Conservation (phyloP, 805 yeast species). For the Ogataea pini region DNA sequence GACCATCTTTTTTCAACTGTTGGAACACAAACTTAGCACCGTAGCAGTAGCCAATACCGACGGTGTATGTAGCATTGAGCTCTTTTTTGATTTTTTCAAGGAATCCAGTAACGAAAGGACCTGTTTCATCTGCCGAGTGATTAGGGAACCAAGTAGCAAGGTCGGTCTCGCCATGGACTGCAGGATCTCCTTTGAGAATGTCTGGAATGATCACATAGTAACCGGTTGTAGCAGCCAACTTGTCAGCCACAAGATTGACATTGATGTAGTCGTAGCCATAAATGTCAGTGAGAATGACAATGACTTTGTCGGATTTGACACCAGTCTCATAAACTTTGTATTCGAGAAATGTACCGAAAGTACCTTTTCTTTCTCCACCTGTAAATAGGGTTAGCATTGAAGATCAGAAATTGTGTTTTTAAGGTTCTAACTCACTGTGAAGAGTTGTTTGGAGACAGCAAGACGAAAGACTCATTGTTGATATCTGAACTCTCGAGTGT, state of each 20-base stretch:
- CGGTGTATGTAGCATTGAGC: conserved; percentile 48
- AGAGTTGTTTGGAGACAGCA: conserved; percentile 14
- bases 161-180: conserved; percentile 31
- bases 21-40: conserved; percentile 75
- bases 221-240: conserved; percentile 55
- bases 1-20: conserved; percentile 42
- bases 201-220: conserved; percentile 78
- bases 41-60: conserved; percentile 76
- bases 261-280: conserved; percentile 64
- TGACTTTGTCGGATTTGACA: conserved; percentile 44
- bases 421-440: conserved; percentile 33
- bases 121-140: conserved; percentile 43
- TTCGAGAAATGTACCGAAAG: conserved; percentile 42
- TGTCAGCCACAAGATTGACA: conserved; percentile 61
- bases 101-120: conserved; percentile 50
- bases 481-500: too few relatives aligned
- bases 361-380: conserved; percentile 47
- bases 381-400: conserved; percentile 14
- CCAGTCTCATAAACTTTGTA: conserved; percentile 52
- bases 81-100: conserved; percentile 45
- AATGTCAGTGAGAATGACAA: conserved; percentile 71
- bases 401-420: conserved; percentile 16
- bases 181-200: conserved; percentile 57
- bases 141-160: conserved; percentile 46
- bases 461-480: conserved; percentile 12